Conservation (phyloP, 495 filamentous ascomycete genomes). For the Neurospora hispaniola region DNA sequence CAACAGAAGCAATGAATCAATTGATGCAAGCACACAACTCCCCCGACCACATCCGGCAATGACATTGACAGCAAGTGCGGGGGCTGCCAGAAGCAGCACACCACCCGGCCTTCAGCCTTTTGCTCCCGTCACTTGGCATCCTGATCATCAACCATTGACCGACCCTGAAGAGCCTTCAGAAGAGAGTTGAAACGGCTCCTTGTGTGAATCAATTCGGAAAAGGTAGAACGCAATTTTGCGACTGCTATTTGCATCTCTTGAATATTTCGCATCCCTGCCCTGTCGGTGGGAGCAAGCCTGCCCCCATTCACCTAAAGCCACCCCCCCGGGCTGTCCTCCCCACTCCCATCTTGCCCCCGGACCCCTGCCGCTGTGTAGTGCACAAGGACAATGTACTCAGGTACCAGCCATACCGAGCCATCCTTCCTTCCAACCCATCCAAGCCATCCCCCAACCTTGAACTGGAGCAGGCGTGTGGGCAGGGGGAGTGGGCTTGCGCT, state of each 20-base stretch:
- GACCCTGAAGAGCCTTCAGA: not conserved
- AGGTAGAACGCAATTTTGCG: not conserved
- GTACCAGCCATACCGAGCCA: conserved; percentile 4
- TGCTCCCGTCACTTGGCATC: not conserved
- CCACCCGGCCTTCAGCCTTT: not conserved
- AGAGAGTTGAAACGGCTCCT: not conserved
- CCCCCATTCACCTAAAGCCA: not conserved
- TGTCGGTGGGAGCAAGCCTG: not conserved
- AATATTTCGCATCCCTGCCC: not conserved
- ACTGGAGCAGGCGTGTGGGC: not conserved
- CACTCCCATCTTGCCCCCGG: not conserved
- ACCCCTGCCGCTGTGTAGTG: conserved; percentile 2
- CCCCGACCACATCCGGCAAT: not conserved
- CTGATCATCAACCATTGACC: not conserved
- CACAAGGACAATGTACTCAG: conserved; percentile 1
- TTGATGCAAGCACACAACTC: not conserved
- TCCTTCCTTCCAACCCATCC: not conserved
- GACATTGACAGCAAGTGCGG: not conserved
- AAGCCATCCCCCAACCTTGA: not conserved
- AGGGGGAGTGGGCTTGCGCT: not conserved
- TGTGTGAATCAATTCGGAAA: not conserved
- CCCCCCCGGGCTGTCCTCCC: not conserved
- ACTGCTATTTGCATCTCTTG: not conserved
- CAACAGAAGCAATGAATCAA: not conserved
- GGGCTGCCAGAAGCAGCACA: not conserved